Evolutionary conservation across 2,329 filamentous ascomycete species (phyloP), one percentile per base, ranked within the genome.

Genomic region (Davidsoniella neocaledoniae): DNA sequence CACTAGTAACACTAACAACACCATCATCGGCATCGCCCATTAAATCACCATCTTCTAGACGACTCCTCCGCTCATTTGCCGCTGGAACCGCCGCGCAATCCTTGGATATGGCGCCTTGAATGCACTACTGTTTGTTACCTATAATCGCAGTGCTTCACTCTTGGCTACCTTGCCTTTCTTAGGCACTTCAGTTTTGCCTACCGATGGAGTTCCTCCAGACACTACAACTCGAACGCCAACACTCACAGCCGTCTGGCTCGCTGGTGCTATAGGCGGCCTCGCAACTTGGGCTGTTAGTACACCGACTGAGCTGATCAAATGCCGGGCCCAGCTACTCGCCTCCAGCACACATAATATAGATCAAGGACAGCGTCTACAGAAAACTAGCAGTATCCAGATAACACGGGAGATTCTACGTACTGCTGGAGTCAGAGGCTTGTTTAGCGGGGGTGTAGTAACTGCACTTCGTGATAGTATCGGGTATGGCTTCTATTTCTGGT

Each of bases 401-500:
- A 71, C 79, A 2, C 74, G 71, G 48, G 68, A 77, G 19, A 76
- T 86, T 23, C 67, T 79, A 58, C 69, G 63, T 36, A 66, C 62
- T 1, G 63, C 70, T 48, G 77, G 81, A 3, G 69, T 86, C 3
- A 69, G 72, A 38, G 88, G 87, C 0, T 64, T 95, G 19, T 95
- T 94, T 61, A 74, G 79, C 54, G 90, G 87, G 17, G 90, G 90
- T 17, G 70, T 68, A 0, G 77, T 95, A 14, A 96, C 90, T 0
- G 85, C 82, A 48, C 61, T 90, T 39, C 73, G 90, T 46, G 90
- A 96, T 64, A 81, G 82, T 52, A 75, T 95, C 50, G 90, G 90
- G n/a, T 96, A 95, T 65, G 90, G 88, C 0, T 95, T 95, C 63
- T 96, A 95, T 61, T 96, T 96, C 63, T 94, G 84, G 83, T 82